Percentiles rank a stretch among this genome's conserved stretches.
Conservation (phyloP, 2,329 filamentous ascomycete genomes). For the Fragosphaeria purpurea region DNA sequence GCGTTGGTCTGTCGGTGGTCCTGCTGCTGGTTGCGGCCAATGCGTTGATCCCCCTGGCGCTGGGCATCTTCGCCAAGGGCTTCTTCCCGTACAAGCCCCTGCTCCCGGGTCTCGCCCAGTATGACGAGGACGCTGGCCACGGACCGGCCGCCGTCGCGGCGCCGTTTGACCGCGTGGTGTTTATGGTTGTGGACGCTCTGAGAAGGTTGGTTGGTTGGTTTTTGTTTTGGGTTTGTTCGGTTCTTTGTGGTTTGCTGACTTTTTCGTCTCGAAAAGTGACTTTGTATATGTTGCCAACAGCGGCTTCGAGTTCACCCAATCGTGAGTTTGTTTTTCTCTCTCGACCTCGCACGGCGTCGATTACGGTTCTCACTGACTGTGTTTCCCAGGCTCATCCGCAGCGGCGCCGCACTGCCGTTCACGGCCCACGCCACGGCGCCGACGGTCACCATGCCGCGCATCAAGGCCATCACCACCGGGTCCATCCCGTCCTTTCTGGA, state of each 20-base stretch:
- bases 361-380: neutral
- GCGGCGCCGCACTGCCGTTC: constrained; percentile 79
- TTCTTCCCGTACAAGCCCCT: constrained; percentile 99
- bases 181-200: constrained; percentile 96
- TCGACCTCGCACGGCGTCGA: too few species aligned
- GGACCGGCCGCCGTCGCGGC: constrained; percentile 45
- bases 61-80: constrained; percentile 70
- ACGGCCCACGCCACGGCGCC: constrained; percentile 94
- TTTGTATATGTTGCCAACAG: constrained; percentile 80
- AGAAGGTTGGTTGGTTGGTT: constrained; percentile 51
- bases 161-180: constrained; percentile 80
- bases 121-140: constrained; percentile 42
- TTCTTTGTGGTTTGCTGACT: neutral
- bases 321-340: constrained; percentile 39
- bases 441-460: constrained; percentile 94
- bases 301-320: constrained; percentile 80
- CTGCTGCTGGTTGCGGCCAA: constrained; percentile 58
- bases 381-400: constrained; percentile 64
- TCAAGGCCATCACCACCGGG: constrained; percentile 95
- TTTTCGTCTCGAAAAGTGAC: constrained; percentile 48
- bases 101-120: constrained; percentile 70
- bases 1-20: constrained; percentile 15
- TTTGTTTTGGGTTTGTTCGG: too few species aligned
- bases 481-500: constrained; percentile 98
- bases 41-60: constrained; percentile 63